phyloP scores from a whole-genome alignment of 1,139 yeast genomes.

The Yamadazyma membranifaciens region DNA sequence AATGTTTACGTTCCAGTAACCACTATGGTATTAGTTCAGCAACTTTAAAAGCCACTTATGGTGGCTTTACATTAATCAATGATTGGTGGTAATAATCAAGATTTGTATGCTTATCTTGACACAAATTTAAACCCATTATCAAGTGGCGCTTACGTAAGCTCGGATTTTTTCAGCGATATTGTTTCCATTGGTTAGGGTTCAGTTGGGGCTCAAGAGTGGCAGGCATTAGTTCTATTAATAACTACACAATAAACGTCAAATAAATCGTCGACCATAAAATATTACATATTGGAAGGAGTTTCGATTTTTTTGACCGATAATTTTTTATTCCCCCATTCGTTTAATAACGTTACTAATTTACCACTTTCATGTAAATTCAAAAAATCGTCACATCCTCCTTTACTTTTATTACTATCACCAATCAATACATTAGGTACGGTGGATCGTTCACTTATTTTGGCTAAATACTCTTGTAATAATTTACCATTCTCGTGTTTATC shows the following conservation, averaged over 20 bases:
- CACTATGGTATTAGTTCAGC: too few species aligned
- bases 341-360: constrained; percentile 46
- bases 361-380: constrained; percentile 57
- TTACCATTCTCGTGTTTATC: constrained; percentile 73
- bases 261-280: neutral
- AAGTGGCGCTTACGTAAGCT: neutral
- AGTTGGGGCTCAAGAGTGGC: too few species aligned
- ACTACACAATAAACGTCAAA: neutral
- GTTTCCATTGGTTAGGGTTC: neutral
- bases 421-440: constrained; percentile 75
- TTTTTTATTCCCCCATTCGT: constrained; percentile 62
- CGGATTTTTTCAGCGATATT: neutral
- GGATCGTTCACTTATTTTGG: constrained; percentile 53
- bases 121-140: too few species aligned
- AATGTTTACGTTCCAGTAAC: too few species aligned
- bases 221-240: too few species aligned
- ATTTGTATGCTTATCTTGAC: too few species aligned
- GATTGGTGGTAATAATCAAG: too few species aligned
- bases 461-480: constrained; percentile 60
- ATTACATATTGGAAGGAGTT: constrained; percentile 48
- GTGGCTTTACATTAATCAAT: too few species aligned
- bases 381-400: constrained; percentile 84
- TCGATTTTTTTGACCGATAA: constrained; percentile 53
- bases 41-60: too few species aligned
- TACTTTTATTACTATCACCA: constrained; percentile 51